phyloP scores from a whole-genome alignment of 352 stramenopile species.

The Phytophthora melonis region DNA sequence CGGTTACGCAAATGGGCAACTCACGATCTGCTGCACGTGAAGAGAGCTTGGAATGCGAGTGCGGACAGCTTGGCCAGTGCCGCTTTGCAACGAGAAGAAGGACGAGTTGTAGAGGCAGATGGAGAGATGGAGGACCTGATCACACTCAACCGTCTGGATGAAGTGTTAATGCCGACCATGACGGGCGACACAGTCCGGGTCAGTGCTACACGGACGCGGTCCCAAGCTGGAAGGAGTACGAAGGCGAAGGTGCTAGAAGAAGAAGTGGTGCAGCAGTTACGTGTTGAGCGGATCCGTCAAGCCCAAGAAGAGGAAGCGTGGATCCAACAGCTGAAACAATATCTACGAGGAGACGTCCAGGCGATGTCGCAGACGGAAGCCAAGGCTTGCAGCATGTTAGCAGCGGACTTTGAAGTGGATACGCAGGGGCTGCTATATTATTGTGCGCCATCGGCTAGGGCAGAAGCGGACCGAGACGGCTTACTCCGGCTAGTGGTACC shows the following conservation, averaged over 20 bases:
- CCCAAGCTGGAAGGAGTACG: neutral
- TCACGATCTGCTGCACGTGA: conserved; percentile 6
- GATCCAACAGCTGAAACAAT: neutral
- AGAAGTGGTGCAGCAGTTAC: neutral
- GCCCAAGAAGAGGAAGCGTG: conserved; percentile 5
- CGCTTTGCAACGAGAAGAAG: neutral
- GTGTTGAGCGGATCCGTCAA: neutral
- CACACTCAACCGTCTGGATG: too few species aligned
- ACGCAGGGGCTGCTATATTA: neutral
- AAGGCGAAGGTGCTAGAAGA: neutral
- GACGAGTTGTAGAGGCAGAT: neutral
- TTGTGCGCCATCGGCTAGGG: neutral
- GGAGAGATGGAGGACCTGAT: too few species aligned
- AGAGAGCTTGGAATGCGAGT: conserved; percentile 6
- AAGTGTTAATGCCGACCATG: neutral
- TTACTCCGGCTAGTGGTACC: neutral
- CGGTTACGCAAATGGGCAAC: neutral
- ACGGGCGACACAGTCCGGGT: too few species aligned
- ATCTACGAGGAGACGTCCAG: neutral
- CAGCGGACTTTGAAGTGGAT: neutral
- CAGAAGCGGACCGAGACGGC: neutral
- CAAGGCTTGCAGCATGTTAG: neutral
- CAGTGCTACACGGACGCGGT: too few species aligned
- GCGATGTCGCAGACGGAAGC: neutral
- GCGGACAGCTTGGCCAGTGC: neutral